These are phyloP conservation scores for Saccharomycopsis selenospora DNA, from an alignment of 805 yeast genomes.

Conservation along the genomic window DNA sequence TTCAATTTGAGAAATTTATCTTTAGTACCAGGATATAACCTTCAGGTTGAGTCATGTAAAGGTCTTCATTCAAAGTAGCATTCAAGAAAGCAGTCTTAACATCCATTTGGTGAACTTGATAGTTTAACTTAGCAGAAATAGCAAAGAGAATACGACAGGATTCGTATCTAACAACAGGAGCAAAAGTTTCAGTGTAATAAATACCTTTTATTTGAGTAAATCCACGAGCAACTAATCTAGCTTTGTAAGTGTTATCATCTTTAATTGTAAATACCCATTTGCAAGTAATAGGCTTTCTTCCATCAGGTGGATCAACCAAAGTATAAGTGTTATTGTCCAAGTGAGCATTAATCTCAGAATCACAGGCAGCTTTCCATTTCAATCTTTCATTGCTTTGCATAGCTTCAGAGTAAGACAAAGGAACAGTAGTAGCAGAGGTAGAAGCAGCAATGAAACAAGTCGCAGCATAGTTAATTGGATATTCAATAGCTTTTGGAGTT, in stretches of 20 bases:
- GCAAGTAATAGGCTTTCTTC: conserved; percentile 13
- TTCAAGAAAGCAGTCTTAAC: conserved; percentile 23
- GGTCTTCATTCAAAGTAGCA: conserved; percentile 13
- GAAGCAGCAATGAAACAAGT: background rate
- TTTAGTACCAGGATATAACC: conserved; percentile 1
- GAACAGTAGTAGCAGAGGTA: background rate
- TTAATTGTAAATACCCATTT: conserved; percentile 24
- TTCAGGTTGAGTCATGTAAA: conserved; percentile 9
- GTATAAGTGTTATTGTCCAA: conserved; percentile 11
- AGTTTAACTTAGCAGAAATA: conserved; percentile 1
- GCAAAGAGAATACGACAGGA: conserved; percentile 18
- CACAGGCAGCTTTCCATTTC: conserved; percentile 13
- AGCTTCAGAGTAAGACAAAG: background rate
- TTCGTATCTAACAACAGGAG: conserved; percentile 26
- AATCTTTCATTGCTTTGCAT: background rate
- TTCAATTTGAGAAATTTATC: conserved; percentile 15
- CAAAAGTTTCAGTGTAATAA: conserved; percentile 26
- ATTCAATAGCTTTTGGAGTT: background rate
- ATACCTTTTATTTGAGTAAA: conserved; percentile 24
- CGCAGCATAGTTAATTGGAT: background rate
- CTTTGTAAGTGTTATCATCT: conserved; percentile 20
- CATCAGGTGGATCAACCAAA: conserved; percentile 13
- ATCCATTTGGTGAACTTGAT: conserved; percentile 23
- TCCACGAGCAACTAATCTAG: conserved; percentile 27
- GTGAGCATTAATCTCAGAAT: conserved; percentile 11